Base-by-base conservation (phyloP, 2,329 filamentous ascomycete species). In the Beauveria asiatica region DNA sequence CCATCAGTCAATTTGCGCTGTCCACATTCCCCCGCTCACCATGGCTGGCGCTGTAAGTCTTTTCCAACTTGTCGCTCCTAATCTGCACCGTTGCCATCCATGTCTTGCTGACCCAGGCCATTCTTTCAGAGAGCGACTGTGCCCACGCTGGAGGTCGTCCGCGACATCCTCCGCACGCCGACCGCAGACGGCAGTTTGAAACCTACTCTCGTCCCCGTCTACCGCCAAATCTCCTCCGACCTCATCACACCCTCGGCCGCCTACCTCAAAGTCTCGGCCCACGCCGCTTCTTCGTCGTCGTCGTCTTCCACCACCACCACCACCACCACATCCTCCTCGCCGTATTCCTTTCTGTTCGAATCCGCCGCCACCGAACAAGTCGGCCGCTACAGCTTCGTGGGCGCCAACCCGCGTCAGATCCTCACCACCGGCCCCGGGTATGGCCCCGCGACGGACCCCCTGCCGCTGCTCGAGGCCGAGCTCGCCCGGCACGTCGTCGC, bases 341-440 rank as follows among this genome's bases (percentile, higher is more conserved):
- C 90, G 66, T 86, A 90, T 69, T 97, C 93, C 3, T 97, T 97
- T 72, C 84, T 99, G 52, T 96, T 96, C 74, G 94, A 99, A 76
- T 96, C 92, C 69, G 94, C 93, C 27, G 92, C 92, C 23, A 93
- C 92, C 30, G 93, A 97, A 75, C 92, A 88, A 19, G 91, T 99
- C 65, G 93, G 93, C 61, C 83, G 94, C 68, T 97, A 97, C 75
- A 96, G 91, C 78, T 99, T 99, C 75, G 83, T 99, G 62, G 93
- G 93, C 66, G 90, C 89, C 67, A 87, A 88, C 73, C 81, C 83
- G 46, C 76, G 81, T 81, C 94, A 95, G 75, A 82, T 96, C 62
- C 80, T 99, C 67, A 88, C 88, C 69, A 96, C 93, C 0, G 94
- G 94, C 11, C 86, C 90, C 61, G 91, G 91, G 62, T 89, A 95